phyloP scores from a whole-genome alignment of 257 asterid species.

The Scutellaria baicalensis region DNA sequence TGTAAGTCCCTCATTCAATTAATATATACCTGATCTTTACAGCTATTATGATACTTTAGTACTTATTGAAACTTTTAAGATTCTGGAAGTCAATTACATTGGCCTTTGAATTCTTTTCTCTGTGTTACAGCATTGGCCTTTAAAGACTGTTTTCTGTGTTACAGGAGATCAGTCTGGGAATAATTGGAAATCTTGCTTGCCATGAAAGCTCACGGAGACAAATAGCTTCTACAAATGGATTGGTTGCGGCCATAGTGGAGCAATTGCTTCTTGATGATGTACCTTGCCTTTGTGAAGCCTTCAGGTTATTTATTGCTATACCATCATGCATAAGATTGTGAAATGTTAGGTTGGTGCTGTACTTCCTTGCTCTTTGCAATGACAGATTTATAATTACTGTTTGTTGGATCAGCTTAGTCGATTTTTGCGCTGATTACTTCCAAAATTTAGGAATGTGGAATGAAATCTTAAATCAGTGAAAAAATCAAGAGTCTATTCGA shows the following conservation, averaged over 20 bases:
- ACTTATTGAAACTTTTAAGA: neutral
- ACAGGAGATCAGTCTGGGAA: constrained; percentile 94
- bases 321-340: neutral
- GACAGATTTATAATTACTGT: neutral
- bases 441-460: neutral
- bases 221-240: constrained; percentile 53
- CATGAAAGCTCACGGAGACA: constrained; percentile 53
- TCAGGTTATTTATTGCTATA: constrained; percentile 39
- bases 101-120: neutral
- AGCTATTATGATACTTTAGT: neutral
- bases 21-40: neutral
- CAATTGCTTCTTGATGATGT: constrained; percentile 71
- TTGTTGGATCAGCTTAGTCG: neutral
- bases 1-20: constrained; percentile 38
- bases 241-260: constrained; percentile 55
- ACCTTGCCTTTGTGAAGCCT: constrained; percentile 87
- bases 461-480: neutral
- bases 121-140: neutral
- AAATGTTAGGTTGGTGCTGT: constrained; percentile 1
- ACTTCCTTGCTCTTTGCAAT: neutral
- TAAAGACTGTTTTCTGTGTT: constrained; percentile 11
- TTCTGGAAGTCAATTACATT: neutral
- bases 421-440: neutral
- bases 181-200: constrained; percentile 90
- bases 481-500: neutral